Evolutionary conservation across 192 early-diverging fungal genomes (phyloP).

Genomic region (Podila verticillata): DNA sequence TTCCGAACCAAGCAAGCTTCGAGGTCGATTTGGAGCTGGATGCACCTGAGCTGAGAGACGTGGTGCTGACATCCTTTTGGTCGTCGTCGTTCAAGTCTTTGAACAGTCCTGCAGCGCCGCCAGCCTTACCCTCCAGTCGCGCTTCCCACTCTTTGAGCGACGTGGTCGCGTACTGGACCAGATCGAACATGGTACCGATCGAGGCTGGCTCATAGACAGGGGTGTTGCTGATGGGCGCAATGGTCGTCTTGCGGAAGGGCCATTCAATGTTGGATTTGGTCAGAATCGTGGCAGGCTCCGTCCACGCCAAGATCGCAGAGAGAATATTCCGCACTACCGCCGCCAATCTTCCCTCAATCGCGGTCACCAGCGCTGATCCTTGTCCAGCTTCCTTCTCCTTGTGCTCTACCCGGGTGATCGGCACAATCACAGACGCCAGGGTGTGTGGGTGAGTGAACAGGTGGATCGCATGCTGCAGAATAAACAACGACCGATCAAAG

Average conservation of each 20-base stretch:
- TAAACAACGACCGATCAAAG: conserved; percentile 37
- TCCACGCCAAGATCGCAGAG: conserved; percentile 44
- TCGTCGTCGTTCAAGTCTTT: conserved; percentile 39
- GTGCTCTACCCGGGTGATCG: conserved; percentile 33
- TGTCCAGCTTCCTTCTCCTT: conserved; percentile 28
- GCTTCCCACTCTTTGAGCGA: conserved; percentile 53
- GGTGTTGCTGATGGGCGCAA: conserved; percentile 45
- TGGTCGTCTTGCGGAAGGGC: conserved; percentile 52
- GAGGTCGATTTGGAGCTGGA: conserved; percentile 26
- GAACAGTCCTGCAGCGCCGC: conserved; percentile 36
- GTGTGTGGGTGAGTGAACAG: conserved; percentile 51
- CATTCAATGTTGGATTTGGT: conserved; percentile 47
- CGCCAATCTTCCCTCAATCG: conserved; percentile 37
- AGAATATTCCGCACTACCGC: conserved; percentile 48
- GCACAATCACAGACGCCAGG: conserved; percentile 31
- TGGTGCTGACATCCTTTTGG: conserved; percentile 11
- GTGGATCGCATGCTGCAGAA: conserved; percentile 47
- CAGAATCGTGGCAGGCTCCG: conserved; percentile 44
- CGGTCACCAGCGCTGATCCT: conserved; percentile 13
- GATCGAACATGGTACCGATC: conserved; percentile 54
- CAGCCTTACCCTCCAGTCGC: conserved; percentile 45
- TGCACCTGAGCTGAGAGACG: conserved; percentile 4
- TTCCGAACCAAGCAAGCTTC: conserved; percentile 33
- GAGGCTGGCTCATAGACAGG: conserved; percentile 39
- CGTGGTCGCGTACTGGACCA: conserved; percentile 42